Evolutionary conservation across 805 yeast species (phyloP), one percentile per base, ranked within the genome.

Genomic region (Wickerhamiella siamensis): DNA sequence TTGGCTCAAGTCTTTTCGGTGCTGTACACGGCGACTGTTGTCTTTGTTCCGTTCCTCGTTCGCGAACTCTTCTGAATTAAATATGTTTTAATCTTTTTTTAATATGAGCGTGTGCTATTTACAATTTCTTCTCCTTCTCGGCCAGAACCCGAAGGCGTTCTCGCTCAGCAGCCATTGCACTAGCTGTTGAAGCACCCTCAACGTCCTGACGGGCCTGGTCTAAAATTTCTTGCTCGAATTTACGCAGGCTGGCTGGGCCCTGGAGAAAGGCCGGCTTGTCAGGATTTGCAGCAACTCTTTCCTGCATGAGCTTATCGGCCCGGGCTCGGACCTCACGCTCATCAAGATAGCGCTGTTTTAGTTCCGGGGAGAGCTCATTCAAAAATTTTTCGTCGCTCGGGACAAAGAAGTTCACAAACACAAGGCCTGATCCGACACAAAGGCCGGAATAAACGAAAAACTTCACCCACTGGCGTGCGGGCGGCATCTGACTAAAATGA

Each of bases 311-410:
- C 39, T 48, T 41, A 21, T 44, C 50, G 15, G 53, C 51, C 14
- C 46, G 36, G 31, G 41, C 49, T 5, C 57, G 49, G 31, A 48
- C 24, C 8, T 38, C 51, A 36, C 41, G 69, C 52, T 79, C 77
- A 41, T 67, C 63, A 50, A 79, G 86, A 57, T 82, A 83, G 46
- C 81, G 79, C 17, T 75, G 76, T 48, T 83, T 68, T 35, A 86
- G 64, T 56, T 87, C 95, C 1, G 97, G 95, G 5, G 94, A 80
- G 49, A 86, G 68, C 39, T 70, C 61, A 1, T 77, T 74, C 33
- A 86, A 69, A 24, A 87, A 60, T 54, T 87, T 72, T 51, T 84
- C 94, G 49, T 83, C 94, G 2, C 87, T 72, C 2, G 97, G 97
- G 0, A 84, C 77, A 0, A 87, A 75, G 58, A 74, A 81, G 48